These are phyloP conservation scores for Trichoderma polysporum DNA, from an alignment of 2,329 filamentous ascomycete genomes.

Conservation along the genomic window DNA sequence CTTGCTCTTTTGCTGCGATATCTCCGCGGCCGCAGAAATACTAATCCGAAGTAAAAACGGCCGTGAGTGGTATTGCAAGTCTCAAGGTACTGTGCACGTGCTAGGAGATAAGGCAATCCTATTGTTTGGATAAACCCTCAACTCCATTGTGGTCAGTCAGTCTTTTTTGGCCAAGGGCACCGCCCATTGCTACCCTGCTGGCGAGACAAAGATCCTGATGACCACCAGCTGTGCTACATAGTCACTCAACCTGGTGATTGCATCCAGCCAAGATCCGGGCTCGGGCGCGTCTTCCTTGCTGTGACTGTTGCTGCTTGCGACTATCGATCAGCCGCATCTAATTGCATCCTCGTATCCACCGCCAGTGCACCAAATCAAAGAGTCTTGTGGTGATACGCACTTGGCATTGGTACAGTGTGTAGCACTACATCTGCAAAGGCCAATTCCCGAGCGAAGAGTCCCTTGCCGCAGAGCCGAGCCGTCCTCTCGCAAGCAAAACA, in stretches of 20 bases:
- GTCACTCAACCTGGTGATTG: background rate
- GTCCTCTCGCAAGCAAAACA: background rate
- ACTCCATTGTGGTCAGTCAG: background rate
- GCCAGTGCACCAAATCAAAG: background rate
- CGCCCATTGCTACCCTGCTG: constrained; percentile 4
- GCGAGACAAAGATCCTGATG: background rate
- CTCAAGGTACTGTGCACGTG: no score
- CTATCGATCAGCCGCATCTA: constrained; percentile 17
- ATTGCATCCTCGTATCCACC: background rate
- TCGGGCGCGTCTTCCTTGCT: background rate
- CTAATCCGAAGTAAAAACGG: background rate
- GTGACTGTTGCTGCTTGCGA: background rate
- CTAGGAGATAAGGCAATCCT: background rate
- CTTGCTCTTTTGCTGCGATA: background rate
- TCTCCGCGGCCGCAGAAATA: background rate
- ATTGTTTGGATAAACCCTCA: background rate
- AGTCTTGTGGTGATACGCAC: background rate
- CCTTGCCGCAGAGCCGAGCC: background rate
- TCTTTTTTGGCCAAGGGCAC: background rate
- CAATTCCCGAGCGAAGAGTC: background rate
- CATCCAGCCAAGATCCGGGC: background rate
- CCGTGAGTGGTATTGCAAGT: background rate
- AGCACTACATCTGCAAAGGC: background rate
- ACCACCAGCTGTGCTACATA: background rate
- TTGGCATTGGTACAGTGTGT: no score